A percentile compares a stretch with the other conserved stretches of the same genome.
These are phyloP conservation scores for Dendrobium huoshanense DNA, from an alignment of 106 monocot species.

Conservation along the genomic window DNA sequence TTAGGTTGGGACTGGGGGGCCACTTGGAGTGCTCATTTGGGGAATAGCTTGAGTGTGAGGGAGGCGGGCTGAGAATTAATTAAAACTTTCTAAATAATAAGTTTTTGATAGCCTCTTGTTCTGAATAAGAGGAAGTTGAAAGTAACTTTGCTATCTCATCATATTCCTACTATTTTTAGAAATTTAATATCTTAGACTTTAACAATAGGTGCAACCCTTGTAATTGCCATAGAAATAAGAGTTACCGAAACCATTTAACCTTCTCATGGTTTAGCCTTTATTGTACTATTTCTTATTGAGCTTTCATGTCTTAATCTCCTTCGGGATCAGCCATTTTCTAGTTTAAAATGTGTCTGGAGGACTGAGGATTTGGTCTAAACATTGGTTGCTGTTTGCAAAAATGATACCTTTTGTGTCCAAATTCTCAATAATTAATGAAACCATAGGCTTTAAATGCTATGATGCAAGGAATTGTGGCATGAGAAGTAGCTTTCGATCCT, in stretches of 20 bases:
- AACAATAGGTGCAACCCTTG: neutral
- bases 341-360: neutral
- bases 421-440: neutral
- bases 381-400: neutral
- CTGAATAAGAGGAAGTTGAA: neutral
- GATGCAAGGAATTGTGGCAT: neutral
- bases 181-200: neutral
- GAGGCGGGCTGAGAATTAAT: too few relatives aligned
- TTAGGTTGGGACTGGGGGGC: too few relatives aligned
- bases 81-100: too few relatives aligned
- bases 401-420: neutral
- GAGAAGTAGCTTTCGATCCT: neutral
- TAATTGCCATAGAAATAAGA: neutral
- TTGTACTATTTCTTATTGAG: neutral
- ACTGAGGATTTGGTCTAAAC: neutral
- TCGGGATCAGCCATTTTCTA: neutral
- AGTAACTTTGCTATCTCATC: neutral
- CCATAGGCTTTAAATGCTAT: neutral
- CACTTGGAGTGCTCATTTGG: too few relatives aligned
- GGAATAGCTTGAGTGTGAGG: too few relatives aligned
- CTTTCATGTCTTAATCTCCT: neutral
- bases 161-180: neutral
- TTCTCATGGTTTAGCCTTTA: neutral
- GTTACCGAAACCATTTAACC: neutral
- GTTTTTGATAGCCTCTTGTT: too few relatives aligned